Percentiles rank a stretch among this genome's conserved stretches.
Evolutionary conservation across 164 flowering plant species (phyloP).

Genomic region (Macadamia integrifolia): DNA sequence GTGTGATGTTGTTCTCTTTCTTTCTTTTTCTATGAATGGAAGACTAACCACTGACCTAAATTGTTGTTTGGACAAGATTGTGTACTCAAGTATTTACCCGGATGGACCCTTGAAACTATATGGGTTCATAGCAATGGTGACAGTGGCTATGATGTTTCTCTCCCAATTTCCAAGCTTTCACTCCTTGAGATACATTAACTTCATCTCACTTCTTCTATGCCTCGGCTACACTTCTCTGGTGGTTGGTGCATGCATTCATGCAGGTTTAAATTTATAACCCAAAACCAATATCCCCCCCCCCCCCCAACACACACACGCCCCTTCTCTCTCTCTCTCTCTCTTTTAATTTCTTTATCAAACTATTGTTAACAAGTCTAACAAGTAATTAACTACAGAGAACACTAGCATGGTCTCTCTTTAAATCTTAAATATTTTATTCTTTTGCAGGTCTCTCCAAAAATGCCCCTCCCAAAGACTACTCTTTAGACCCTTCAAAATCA

Average conservation of each 20-base stretch:
- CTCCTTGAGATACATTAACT: slow-evolving; percentile 83
- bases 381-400: too few species aligned
- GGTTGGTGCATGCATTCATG: slow-evolving; percentile 75
- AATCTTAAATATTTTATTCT: neutral
- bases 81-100: slow-evolving; percentile 65
- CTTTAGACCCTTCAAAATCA: slow-evolving; percentile 46
- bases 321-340: too few species aligned
- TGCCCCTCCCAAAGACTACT: slow-evolving; percentile 70
- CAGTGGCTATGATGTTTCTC: slow-evolving; percentile 69
- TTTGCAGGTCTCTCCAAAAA: slow-evolving; percentile 52
- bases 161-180: slow-evolving; percentile 92
- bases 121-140: slow-evolving; percentile 84
- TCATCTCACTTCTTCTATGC: slow-evolving; percentile 73
- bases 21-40: neutral
- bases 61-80: slow-evolving; percentile 37
- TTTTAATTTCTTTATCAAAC: too few species aligned
- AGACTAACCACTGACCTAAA: neutral
- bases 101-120: slow-evolving; percentile 68
- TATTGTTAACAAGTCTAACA: too few species aligned
- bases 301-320: too few species aligned
- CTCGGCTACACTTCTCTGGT: slow-evolving; percentile 83
- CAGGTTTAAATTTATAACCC: slow-evolving; percentile 37
- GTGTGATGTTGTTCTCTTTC: neutral
- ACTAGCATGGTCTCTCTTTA: too few species aligned
- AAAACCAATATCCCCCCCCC: too few species aligned